These are phyloP conservation scores for Penicillium lividum DNA, from an alignment of 495 filamentous ascomycete genomes.

Conservation along the genomic window DNA sequence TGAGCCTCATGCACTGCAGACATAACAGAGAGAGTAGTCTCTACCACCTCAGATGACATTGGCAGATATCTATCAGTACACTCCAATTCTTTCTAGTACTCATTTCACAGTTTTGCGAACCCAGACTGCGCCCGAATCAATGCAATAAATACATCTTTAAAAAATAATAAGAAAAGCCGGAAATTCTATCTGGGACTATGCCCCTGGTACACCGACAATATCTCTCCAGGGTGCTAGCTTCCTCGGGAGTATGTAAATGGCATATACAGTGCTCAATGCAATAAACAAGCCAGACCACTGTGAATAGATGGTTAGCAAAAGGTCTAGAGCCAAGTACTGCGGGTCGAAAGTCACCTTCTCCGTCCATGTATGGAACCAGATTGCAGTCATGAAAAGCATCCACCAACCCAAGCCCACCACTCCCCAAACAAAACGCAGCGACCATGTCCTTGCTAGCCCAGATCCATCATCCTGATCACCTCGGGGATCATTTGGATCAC, in stretches of 20 bases:
- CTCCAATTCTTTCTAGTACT: background rate
- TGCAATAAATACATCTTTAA: background rate
- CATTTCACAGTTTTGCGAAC: background rate
- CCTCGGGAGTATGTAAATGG: conserved; percentile 76
- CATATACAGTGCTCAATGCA: conserved; percentile 66
- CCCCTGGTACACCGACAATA: conserved; percentile 74
- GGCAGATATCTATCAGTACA: conserved; percentile 3
- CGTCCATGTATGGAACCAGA: conserved; percentile 97
- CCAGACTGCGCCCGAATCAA: background rate
- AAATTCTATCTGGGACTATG: conserved; percentile 39
- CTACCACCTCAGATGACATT: background rate
- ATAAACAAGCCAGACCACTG: conserved; percentile 73
- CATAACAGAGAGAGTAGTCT: background rate
- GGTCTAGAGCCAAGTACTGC: background rate
- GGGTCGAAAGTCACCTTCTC: conserved; percentile 70
- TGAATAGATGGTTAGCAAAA: conserved; percentile 26
- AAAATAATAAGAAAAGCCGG: background rate
- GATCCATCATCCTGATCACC: conserved; percentile 2
- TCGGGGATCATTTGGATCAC: conserved; percentile 16
- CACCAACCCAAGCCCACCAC: conserved; percentile 68
- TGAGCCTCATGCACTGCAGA: conserved; percentile 25
- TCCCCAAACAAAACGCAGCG: conserved; percentile 49
- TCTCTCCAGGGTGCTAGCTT: conserved; percentile 60
- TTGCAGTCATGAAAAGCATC: conserved; percentile 98
- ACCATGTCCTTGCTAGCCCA: conserved; percentile 46